Conservation (phyloP, 352 stramenopile genomes). For the Phytophthora kernoviae region DNA sequence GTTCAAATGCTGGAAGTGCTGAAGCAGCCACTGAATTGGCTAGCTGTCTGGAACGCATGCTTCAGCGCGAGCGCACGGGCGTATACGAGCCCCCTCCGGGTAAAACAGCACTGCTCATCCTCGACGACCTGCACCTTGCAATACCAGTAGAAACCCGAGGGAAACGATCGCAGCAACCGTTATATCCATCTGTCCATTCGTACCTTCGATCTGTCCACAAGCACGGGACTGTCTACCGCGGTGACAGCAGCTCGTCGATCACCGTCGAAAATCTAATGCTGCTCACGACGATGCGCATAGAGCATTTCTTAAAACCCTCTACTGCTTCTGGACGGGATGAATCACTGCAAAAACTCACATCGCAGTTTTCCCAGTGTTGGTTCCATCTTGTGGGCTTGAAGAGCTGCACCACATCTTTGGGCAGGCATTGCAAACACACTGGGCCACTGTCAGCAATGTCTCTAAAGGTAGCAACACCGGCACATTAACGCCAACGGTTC, state of each 20-base stretch:
- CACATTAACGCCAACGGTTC: constrained; percentile 20
- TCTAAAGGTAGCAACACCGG: neutral
- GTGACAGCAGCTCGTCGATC: constrained; percentile 16
- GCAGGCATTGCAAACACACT: constrained; percentile 21
- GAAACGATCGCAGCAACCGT: neutral
- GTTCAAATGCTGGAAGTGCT: constrained; percentile 12
- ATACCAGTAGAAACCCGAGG: neutral
- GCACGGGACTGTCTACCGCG: constrained; percentile 29
- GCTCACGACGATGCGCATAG: constrained; percentile 30
- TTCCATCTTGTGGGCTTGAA: constrained; percentile 19
- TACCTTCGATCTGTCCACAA: constrained; percentile 46
- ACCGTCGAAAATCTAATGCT: constrained; percentile 44
- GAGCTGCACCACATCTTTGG: constrained; percentile 48
- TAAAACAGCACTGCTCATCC: constrained; percentile 53
- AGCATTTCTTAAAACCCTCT: neutral
- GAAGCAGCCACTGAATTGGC: constrained; percentile 27
- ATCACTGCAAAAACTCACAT: constrained; percentile 21
- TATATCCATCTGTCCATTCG: constrained; percentile 24
- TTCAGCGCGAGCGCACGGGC: constrained; percentile 54
- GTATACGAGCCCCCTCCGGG: constrained; percentile 61
- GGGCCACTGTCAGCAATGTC: neutral
- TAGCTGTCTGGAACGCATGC: constrained; percentile 53
- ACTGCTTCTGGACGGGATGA: constrained; percentile 6
- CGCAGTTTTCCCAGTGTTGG: constrained; percentile 42
- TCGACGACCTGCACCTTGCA: constrained; percentile 63